Conservation (phyloP, 2,329 filamentous ascomycete species). For the Aspergillus fijiensis region DNA sequence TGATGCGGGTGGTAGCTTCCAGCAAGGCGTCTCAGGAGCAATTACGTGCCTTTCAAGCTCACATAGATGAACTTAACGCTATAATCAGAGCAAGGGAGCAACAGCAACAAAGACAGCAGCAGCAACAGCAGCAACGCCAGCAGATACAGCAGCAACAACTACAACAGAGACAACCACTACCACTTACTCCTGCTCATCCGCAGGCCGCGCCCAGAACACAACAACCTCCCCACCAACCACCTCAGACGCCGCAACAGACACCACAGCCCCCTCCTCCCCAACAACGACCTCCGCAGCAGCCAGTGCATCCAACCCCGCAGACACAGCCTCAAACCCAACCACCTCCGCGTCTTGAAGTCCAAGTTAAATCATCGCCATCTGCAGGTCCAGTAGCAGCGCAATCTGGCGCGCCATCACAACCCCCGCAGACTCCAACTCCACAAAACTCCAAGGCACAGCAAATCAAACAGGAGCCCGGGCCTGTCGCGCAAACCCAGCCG, state of each 20-base stretch:
- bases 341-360: slow-evolving; percentile 22
- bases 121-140: slow-evolving; percentile 30
- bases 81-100: slow-evolving; percentile 48
- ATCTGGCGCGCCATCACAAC: slow-evolving; percentile 9
- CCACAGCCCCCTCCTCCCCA: slow-evolving; percentile 13
- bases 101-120: slow-evolving; percentile 37
- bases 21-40: slow-evolving; percentile 51
- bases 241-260: slow-evolving; percentile 8
- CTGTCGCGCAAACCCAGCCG: slow-evolving; percentile 12
- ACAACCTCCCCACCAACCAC: slow-evolving; percentile 15
- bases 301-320: slow-evolving; percentile 8
- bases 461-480: slow-evolving; percentile 31
- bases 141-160: slow-evolving; percentile 36
- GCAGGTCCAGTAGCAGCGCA: slow-evolving; percentile 2
- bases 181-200: slow-evolving; percentile 18
- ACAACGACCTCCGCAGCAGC: slow-evolving; percentile 14
- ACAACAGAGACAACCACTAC: slow-evolving; percentile 23
- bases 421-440: slow-evolving; percentile 18
- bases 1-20: slow-evolving; percentile 53
- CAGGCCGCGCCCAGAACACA: slow-evolving; percentile 21
- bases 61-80: slow-evolving; percentile 53
- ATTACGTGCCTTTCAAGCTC: slow-evolving; percentile 50
- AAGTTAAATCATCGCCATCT: slow-evolving; percentile 14
- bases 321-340: slow-evolving; percentile 11
- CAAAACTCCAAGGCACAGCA: slow-evolving; percentile 18